A percentile compares a stretch with the other conserved stretches of the same genome.
phyloP scores from a whole-genome alignment of 78 protist genomes.

The Anaeramoeba ignava region DNA sequence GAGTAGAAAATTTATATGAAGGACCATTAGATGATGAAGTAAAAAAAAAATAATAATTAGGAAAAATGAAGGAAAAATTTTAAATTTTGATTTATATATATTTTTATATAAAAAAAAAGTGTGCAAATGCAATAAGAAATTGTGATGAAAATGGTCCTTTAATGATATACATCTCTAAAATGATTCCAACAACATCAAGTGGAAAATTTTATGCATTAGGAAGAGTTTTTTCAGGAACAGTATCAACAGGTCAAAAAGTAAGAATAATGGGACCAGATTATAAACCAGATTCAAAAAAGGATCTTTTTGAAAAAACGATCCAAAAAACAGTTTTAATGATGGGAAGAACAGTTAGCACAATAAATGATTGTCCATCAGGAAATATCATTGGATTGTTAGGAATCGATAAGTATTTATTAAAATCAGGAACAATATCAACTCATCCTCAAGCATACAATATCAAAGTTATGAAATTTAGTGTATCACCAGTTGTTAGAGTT shows the following conservation, averaged over 20 bases:
- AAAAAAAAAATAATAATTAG: too few species aligned
- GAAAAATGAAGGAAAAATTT: too few species aligned
- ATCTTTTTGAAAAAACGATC: constrained; percentile 13
- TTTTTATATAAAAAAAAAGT: constrained; percentile 75
- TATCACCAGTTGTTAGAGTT: constrained; percentile 40
- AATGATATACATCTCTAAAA: constrained; percentile 95
- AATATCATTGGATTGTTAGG: constrained; percentile 92
- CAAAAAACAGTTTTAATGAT: constrained; percentile 22
- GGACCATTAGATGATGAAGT: too few species aligned
- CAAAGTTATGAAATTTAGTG: constrained; percentile 25
- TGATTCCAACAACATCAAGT: constrained; percentile 95
- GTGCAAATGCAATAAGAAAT: constrained; percentile 1
- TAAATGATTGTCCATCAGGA: constrained; percentile 84
- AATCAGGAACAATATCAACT: constrained; percentile 39
- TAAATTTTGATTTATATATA: too few species aligned
- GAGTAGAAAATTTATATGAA: too few species aligned
- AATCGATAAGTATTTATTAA: constrained; percentile 91
- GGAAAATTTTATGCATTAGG: constrained; percentile 99
- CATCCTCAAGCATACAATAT: constrained; percentile 5
- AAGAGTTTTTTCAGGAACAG: constrained; percentile 82
- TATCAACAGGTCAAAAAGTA: constrained; percentile 71
- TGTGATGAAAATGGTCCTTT: constrained; percentile 80
- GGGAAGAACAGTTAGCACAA: constrained; percentile 20
- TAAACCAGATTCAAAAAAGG: constrained; percentile 18
- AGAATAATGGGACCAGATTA: constrained; percentile 15